Conservation (phyloP, 1,284 basidiomycete species). For the Cystobasidium pallidum region DNA sequence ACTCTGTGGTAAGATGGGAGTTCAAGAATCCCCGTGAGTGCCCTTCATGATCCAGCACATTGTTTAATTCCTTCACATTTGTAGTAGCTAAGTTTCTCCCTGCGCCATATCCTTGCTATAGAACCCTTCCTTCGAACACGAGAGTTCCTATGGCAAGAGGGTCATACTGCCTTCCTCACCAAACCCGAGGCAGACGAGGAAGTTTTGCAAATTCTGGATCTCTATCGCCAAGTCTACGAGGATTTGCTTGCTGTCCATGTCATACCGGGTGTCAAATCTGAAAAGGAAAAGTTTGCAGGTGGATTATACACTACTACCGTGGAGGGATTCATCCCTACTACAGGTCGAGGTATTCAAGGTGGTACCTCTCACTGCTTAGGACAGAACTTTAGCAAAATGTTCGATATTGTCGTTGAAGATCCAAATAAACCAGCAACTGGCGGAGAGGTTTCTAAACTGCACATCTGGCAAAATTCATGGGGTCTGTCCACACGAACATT, state of each 20-base stretch:
- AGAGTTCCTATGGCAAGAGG: conserved; percentile 99
- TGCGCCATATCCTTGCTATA: too few relatives aligned
- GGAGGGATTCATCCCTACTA: conserved; percentile 96
- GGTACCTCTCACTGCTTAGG: conserved; percentile 98
- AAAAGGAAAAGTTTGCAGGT: conserved; percentile 99
- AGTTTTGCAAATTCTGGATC: conserved; percentile 90
- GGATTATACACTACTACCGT: conserved; percentile 97
- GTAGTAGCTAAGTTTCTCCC: too few relatives aligned
- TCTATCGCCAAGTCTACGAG: conserved; percentile 95
- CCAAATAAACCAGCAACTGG: conserved; percentile 69
- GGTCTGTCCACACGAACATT: conserved; percentile 94
- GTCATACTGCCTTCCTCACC: conserved; percentile 92
- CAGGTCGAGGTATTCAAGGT: conserved; percentile 95
- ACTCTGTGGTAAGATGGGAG: conserved; percentile 98
- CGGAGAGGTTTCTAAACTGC: conserved; percentile 64
- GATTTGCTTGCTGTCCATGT: conserved; percentile 97
- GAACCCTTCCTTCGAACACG: conserved; percentile 98
- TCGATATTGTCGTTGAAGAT: conserved; percentile 96
- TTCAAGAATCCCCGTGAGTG: conserved; percentile 94
- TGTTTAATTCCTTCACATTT: too few relatives aligned
- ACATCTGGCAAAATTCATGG: conserved; percentile 99
- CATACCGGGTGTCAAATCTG: conserved; percentile 94
- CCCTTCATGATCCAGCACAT: too few relatives aligned
- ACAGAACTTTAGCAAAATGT: conserved; percentile 99
- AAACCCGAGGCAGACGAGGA: conserved; percentile 87